phyloP scores from a whole-genome alignment of 2,329 filamentous ascomycete species.

The Aspergillus chevalieri region DNA sequence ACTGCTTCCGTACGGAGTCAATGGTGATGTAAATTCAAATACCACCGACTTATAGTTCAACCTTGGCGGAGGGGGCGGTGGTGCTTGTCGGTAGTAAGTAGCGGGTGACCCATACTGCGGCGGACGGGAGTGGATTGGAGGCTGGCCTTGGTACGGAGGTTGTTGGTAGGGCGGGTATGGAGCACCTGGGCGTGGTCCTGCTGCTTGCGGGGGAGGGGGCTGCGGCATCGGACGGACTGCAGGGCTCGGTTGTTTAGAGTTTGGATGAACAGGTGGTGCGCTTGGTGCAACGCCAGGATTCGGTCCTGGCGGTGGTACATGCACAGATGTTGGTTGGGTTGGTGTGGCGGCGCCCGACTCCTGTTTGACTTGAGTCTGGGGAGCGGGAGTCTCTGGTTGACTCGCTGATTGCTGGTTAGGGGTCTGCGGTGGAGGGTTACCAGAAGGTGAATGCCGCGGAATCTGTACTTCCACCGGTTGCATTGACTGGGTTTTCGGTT shows the following conservation, averaged over 20 bases:
- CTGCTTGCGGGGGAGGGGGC: constrained; percentile 16
- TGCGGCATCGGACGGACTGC: constrained; percentile 18
- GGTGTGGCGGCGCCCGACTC: constrained; percentile 16
- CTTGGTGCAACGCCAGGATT: constrained; percentile 3
- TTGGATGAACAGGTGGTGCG: constrained; percentile 5
- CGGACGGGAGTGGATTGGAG: constrained; percentile 32
- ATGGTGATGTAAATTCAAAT: constrained; percentile 41
- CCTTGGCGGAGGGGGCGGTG: constrained; percentile 29
- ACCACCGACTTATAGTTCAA: constrained; percentile 42
- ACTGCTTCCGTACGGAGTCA: constrained; percentile 37
- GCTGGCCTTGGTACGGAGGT: constrained; percentile 24
- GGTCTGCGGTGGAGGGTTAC: constrained; percentile 1
- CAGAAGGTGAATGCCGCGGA: constrained; percentile 7
- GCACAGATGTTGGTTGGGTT: constrained; percentile 4
- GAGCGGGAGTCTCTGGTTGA: constrained; percentile 10
- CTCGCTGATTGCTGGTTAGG: constrained; percentile 5
- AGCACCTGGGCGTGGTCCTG: constrained; percentile 20
- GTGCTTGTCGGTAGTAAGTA: constrained; percentile 27
- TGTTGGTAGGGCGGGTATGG: constrained; percentile 26
- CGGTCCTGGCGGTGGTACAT: constrained; percentile 4
- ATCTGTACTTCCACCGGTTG: constrained; percentile 18
- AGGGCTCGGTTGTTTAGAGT: constrained; percentile 17
- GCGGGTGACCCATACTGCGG: constrained; percentile 28
- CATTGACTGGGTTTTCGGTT: constrained; percentile 4
- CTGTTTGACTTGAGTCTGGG: constrained; percentile 22